A percentile compares a stretch with the other conserved stretches of the same genome.
Evolutionary conservation across 139 green algal species (phyloP).

Genomic region (Desmodesmus armatus): DNA sequence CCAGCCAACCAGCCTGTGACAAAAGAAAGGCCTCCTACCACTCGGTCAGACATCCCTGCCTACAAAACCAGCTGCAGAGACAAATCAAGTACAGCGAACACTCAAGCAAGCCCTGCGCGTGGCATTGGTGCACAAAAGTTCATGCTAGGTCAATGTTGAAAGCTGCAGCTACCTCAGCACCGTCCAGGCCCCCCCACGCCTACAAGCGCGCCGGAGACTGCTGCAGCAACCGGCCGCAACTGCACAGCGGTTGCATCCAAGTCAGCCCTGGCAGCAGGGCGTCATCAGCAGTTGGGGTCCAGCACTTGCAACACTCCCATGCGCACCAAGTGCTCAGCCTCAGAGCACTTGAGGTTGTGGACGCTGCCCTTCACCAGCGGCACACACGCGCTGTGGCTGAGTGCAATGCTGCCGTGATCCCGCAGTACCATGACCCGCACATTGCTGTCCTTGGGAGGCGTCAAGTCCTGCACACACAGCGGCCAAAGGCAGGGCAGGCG

Average conservation of each 20-base stretch:
- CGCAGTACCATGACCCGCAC: slow-evolving; percentile 45
- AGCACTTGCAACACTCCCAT: slow-evolving; percentile 46
- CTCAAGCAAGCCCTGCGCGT: too few relatives aligned
- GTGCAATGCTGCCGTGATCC: slow-evolving; percentile 41
- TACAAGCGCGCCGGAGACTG: too few relatives aligned
- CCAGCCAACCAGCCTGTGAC: too few relatives aligned
- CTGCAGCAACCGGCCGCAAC: too few relatives aligned
- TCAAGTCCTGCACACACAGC: slow-evolving; percentile 35
- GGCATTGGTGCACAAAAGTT: too few relatives aligned
- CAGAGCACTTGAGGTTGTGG: slow-evolving; percentile 43
- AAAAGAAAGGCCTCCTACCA: too few relatives aligned
- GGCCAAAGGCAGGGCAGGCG: neutral
- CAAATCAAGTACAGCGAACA: too few relatives aligned
- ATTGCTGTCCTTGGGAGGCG: slow-evolving; percentile 46
- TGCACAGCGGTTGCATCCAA: neutral
- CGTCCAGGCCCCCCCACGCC: too few relatives aligned
- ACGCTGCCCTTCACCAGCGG: slow-evolving; percentile 42
- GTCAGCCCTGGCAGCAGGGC: neutral
- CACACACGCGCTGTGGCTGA: slow-evolving; percentile 42
- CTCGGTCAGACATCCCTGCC: too few relatives aligned
- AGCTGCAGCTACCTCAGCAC: too few relatives aligned
- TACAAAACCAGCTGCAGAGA: too few relatives aligned
- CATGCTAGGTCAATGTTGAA: too few relatives aligned
- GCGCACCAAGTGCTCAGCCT: slow-evolving; percentile 48
- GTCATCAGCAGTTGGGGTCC: slow-evolving; percentile 43